Evolutionary conservation across 306 rosid genomes (phyloP), one percentile per base, ranked within the genome.

Genomic region (Fagus crenata): DNA sequence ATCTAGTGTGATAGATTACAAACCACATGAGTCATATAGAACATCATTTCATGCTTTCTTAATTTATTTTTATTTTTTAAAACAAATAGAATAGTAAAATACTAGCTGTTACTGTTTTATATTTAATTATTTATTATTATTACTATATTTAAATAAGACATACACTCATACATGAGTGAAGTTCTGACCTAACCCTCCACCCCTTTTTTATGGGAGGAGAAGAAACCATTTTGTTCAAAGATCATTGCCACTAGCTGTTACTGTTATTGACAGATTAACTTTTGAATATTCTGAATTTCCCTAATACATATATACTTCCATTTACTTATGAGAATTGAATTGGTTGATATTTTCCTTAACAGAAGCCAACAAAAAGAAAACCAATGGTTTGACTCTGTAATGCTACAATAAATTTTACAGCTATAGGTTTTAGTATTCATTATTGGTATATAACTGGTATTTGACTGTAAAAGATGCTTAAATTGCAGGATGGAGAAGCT

Each of bases 401-500:
- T 35, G 11, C 18, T 31, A 58, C 0, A 14, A 36, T 1, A 5
- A 63, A 36, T 13, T 14, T 35, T 63, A 13, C 28, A 63, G 12
- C 22, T 17, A 65, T 2, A 7, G 32, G 39, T 6, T 65, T 65
- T 17, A 65, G 31, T 65, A 65, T 17, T 39, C 2, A 7, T 70
- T 42, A n/a, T 42, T 55, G 35, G 37, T 64, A 56, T 70, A 71
- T 77, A 71, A 32, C 63, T 35, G 22, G 55, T 55, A 18, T 61
- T 76, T 80, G 59, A 78, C 59, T 54, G 33, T 60, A 2, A 7
- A 67, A 72, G 76, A 76, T 81, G 81, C 6, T 78, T 79, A 39
- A 18, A 36, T 74, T 82, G 81, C 88, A 95, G 99, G 97, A 95
- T 77, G 97, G 88, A 5, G 97, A 95, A 84, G 99, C 99, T 72